A percentile compares a stretch with the other conserved stretches of the same genome.
phyloP scores from a whole-genome alignment of 164 flowering plant species.

The Aristolochia contorta region DNA sequence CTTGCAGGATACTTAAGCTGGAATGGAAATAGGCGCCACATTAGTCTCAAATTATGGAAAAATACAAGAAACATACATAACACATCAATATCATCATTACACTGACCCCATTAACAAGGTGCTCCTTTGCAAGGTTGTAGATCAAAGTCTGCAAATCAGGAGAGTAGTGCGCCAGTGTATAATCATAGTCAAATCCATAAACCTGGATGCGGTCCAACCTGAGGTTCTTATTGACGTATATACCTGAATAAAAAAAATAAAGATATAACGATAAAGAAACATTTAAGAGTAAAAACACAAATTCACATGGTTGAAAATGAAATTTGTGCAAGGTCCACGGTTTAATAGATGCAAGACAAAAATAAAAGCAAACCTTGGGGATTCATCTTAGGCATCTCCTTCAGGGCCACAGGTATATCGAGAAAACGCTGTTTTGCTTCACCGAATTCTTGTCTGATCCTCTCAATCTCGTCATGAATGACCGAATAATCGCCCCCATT shows the following conservation, averaged over 20 bases:
- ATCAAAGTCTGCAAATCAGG: conserved; percentile 65
- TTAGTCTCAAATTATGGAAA: not conserved
- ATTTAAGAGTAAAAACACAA: not conserved
- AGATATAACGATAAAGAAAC: not conserved
- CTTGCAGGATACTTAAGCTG: conserved; percentile 82
- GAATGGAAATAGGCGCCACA: conserved; percentile 12
- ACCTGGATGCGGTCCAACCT: conserved; percentile 77
- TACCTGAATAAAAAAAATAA: conserved; percentile 31
- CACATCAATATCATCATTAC: not conserved
- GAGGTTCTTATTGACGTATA: conserved; percentile 80
- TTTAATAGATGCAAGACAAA: not conserved
- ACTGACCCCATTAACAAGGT: conserved; percentile 84
- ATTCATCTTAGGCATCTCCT: conserved; percentile 72
- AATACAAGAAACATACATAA: not conserved
- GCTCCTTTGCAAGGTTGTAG: conserved; percentile 81
- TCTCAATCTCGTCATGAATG: conserved; percentile 32
- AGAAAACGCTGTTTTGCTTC: conserved; percentile 52
- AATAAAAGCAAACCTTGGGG: conserved; percentile 49
- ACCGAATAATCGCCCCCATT: conserved; percentile 14
- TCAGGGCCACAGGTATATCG: conserved; percentile 62
- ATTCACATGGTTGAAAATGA: not conserved
- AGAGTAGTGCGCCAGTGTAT: conserved; percentile 93
- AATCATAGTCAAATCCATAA: conserved; percentile 91
- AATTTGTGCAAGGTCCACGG: not conserved
- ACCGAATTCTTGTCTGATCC: conserved; percentile 42